Evolutionary conservation across 2,329 filamentous ascomycete genomes (phyloP).

Genomic region (Fusarium sp.): DNA sequence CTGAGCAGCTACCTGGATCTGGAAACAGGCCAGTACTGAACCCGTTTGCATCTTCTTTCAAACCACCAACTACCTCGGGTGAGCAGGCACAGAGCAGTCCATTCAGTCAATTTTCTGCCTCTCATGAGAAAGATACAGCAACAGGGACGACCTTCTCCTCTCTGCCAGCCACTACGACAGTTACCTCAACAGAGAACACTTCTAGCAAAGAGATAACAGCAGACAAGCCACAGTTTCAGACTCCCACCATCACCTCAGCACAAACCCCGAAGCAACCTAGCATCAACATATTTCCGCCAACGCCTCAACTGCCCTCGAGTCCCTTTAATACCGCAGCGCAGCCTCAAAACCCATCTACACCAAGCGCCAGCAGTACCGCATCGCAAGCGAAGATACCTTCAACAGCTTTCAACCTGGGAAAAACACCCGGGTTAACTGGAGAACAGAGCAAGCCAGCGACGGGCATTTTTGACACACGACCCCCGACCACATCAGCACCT

Average conservation of each 20-base stretch:
- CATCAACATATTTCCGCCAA: conserved; percentile 28
- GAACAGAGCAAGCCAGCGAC: conserved; percentile 13
- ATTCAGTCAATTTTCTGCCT: conserved; percentile 15
- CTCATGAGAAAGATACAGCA: not conserved
- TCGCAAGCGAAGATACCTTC: not conserved
- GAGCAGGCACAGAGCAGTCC: conserved; percentile 15
- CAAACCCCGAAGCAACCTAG: conserved; percentile 22
- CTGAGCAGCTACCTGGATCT: conserved; percentile 3
- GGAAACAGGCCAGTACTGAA: conserved; percentile 12
- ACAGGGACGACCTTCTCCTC: conserved; percentile 16
- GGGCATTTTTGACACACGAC: conserved; percentile 1
- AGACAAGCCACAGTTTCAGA: not conserved
- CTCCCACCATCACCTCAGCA: not conserved
- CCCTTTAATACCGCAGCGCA: conserved; percentile 23
- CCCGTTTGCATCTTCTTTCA: conserved; percentile 30
- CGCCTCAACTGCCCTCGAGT: conserved; percentile 27
- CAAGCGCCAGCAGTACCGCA: not conserved
- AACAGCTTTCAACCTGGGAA: not conserved
- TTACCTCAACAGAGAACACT: not conserved
- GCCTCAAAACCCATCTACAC: not conserved
- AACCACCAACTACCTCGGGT: conserved; percentile 1
- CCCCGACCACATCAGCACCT: conserved; percentile 1
- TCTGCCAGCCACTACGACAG: conserved; percentile 5
- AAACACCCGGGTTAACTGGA: not conserved
- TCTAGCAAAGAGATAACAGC: conserved; percentile 2